Conservation (phyloP, 192 early-diverging fungal species). For the Spizellomyces sp. region DNA sequence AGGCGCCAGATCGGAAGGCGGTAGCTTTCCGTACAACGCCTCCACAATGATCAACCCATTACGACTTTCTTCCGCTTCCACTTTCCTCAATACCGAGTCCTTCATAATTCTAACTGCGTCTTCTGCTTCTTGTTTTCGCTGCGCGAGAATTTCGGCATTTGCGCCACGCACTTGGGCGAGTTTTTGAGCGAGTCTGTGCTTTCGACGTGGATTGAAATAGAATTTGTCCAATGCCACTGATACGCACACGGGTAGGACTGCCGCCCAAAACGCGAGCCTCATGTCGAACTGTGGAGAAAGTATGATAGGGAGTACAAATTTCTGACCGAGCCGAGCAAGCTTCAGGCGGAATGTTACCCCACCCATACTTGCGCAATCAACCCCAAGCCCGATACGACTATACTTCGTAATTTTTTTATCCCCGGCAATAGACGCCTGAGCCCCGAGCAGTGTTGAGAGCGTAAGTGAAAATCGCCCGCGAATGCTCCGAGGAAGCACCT, state of each 20-base stretch:
- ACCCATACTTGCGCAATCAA: slow-evolving; percentile 39
- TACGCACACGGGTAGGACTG: slow-evolving; percentile 37
- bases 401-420: slow-evolving; percentile 47
- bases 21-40: slow-evolving; percentile 87
- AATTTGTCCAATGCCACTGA: slow-evolving; percentile 39
- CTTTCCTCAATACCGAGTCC: slow-evolving; percentile 68
- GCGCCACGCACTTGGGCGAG: slow-evolving; percentile 38
- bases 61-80: slow-evolving; percentile 65
- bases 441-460: slow-evolving; percentile 40
- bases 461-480: slow-evolving; percentile 36
- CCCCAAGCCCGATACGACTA: slow-evolving; percentile 48
- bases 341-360: slow-evolving; percentile 51
- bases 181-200: slow-evolving; percentile 27
- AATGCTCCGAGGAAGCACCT: slow-evolving; percentile 36
- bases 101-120: slow-evolving; percentile 75
- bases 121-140: slow-evolving; percentile 75
- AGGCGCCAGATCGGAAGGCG: slow-evolving; percentile 18
- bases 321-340: slow-evolving; percentile 52
- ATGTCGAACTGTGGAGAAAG: slow-evolving; percentile 50
- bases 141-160: slow-evolving; percentile 49
- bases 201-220: slow-evolving; percentile 41
- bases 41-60: slow-evolving; percentile 78
- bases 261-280: slow-evolving; percentile 38
- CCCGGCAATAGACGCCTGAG: slow-evolving; percentile 35
- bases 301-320: slow-evolving; percentile 50